Evolutionary conservation across 441 rosid species (phyloP).

Genomic region (Corymbia citriodora): DNA sequence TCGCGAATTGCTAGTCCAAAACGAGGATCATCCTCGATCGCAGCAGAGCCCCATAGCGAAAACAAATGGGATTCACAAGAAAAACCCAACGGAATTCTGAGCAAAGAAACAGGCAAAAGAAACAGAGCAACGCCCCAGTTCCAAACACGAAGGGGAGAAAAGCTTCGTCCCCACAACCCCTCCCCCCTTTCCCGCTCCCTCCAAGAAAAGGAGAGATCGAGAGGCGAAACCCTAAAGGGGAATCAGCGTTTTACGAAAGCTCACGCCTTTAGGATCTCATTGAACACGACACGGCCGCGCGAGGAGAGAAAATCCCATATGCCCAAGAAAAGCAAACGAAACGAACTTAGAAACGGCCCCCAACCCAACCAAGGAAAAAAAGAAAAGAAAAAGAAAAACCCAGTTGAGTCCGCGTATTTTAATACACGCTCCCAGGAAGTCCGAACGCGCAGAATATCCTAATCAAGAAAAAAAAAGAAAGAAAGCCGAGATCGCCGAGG

Average conservation of each 20-base stretch:
- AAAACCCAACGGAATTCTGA: neutral
- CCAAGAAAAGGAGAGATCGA: neutral
- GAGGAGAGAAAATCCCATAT: neutral
- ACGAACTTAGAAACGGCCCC: neutral
- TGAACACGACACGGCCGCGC: neutral
- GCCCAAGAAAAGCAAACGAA: neutral
- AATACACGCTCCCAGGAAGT: neutral
- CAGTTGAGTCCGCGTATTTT: neutral
- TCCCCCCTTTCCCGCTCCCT: neutral
- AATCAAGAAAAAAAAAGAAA: neutral
- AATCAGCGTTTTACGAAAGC: neutral
- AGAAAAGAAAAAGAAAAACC: fast-evolving
- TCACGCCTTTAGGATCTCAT: neutral
- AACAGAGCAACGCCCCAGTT: neutral
- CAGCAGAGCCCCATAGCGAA: neutral
- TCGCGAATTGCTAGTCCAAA: neutral
- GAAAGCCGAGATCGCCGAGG: neutral
- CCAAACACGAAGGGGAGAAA: neutral
- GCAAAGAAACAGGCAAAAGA: neutral
- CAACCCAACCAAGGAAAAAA: neutral
- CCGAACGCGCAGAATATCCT: neutral
- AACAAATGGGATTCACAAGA: neutral
- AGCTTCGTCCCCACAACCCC: neutral
- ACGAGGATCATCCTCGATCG: neutral
- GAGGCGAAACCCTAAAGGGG: neutral